phyloP scores from a whole-genome alignment of 306 rosid species.

The Cicer judaicum region DNA sequence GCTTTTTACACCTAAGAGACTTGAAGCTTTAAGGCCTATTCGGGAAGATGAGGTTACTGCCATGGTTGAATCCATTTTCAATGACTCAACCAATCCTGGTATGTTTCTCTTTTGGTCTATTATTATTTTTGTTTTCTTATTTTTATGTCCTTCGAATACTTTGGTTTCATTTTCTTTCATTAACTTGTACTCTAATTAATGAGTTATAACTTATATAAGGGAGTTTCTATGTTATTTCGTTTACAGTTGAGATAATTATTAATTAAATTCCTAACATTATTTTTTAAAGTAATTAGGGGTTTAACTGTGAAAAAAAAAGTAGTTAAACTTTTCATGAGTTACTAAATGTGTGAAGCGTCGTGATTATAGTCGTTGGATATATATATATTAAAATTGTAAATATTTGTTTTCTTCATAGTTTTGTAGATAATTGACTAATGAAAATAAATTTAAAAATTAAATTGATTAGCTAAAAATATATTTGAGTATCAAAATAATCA shows the following conservation, averaged over 20 bases:
- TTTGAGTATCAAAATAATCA: too few species aligned
- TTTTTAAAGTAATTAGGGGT: too few species aligned
- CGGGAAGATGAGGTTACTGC: constrained; percentile 91
- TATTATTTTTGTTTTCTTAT: neutral
- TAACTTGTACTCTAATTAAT: neutral
- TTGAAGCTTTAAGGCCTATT: constrained; percentile 72
- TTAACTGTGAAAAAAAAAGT: too few species aligned
- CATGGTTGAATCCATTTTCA: constrained; percentile 84
- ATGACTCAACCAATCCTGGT: constrained; percentile 59
- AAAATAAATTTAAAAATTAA: too few species aligned
- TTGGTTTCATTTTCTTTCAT: neutral
- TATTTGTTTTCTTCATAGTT: too few species aligned
- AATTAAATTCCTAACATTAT: too few species aligned
- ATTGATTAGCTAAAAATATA: too few species aligned
- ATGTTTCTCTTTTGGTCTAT: neutral
- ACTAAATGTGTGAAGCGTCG: too few species aligned
- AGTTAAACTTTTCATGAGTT: too few species aligned
- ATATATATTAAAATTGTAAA: too few species aligned
- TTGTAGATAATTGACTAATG: too few species aligned
- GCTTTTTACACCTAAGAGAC: constrained; percentile 79
- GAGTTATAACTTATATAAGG: neutral
- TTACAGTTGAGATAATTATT: neutral
- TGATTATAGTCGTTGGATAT: too few species aligned
- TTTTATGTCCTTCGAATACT: neutral
- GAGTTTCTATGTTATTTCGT: neutral